Evolutionary conservation across 345 rosid species (phyloP).

Genomic region (Brassica rapa): DNA sequence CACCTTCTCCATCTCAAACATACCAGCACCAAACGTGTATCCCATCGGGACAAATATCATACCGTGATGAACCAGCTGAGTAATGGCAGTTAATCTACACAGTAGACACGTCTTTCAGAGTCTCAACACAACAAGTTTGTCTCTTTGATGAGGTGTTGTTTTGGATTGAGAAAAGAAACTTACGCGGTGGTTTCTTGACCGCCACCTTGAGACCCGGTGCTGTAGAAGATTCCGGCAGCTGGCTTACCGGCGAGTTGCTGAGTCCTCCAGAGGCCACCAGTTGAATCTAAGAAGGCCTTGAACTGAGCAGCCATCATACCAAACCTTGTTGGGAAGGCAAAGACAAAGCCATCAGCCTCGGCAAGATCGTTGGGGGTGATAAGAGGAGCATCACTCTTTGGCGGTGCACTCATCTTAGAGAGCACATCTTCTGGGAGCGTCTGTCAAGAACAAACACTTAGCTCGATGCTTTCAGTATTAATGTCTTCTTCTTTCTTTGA

Average conservation of each 20-base stretch:
- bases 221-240: slow-evolving; percentile 79
- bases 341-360: slow-evolving; percentile 86
- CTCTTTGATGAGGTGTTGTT: not conserved
- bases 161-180: slow-evolving; percentile 28
- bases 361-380: slow-evolving; percentile 71
- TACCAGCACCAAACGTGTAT: slow-evolving; percentile 91
- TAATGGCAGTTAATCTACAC: slow-evolving; percentile 76
- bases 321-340: slow-evolving; percentile 95
- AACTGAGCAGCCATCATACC: slow-evolving; percentile 99
- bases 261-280: slow-evolving; percentile 90
- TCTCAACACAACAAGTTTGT: not conserved
- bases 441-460: slow-evolving; percentile 38
- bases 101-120: not conserved
- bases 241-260: slow-evolving; percentile 94
- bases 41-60: slow-evolving; percentile 90
- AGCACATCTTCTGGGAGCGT: slow-evolving; percentile 81
- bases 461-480: slow-evolving; percentile 12
- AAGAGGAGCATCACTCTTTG: slow-evolving; percentile 74
- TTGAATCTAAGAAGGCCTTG: slow-evolving; percentile 88
- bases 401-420: slow-evolving; percentile 85
- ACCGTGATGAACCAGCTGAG: slow-evolving; percentile 94
- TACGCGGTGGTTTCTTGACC: slow-evolving; percentile 98
- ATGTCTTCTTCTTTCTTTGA: not conserved
- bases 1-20: slow-evolving; percentile 90
- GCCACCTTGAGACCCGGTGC: slow-evolving; percentile 97